A percentile compares a stretch with the other conserved stretches of the same genome.
phyloP scores from a whole-genome alignment of 2,329 filamentous ascomycete species.

The Diaporthe helianthi region DNA sequence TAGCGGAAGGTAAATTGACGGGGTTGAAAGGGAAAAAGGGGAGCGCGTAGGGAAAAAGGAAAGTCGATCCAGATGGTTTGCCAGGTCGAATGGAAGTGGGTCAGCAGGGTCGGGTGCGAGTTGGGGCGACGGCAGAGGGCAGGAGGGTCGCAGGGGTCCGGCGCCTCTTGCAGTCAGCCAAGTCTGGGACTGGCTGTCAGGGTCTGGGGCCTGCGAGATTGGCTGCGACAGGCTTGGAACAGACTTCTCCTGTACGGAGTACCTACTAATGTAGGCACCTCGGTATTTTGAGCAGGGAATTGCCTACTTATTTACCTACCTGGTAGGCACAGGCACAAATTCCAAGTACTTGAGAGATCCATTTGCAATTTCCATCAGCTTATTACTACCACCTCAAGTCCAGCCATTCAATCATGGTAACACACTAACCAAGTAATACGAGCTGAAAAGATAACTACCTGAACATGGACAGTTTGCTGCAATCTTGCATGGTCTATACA shows the following conservation, averaged over 20 bases:
- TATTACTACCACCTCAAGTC: constrained; percentile 9
- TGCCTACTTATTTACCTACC: too few species aligned
- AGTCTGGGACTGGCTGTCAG: constrained; percentile 1
- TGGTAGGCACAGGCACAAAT: not conserved
- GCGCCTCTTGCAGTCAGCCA: not conserved
- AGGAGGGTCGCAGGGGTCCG: not conserved
- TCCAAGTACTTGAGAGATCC: constrained; percentile 9
- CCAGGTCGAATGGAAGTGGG: constrained; percentile 10
- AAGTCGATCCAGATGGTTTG: constrained; percentile 4
- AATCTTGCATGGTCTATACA: too few species aligned
- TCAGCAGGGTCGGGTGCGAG: not conserved
- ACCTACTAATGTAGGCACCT: not conserved
- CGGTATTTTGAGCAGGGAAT: too few species aligned
- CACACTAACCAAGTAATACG: constrained; percentile 9
- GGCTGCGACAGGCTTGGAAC: constrained; percentile 13
- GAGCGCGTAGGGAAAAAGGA: not conserved
- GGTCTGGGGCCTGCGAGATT: constrained; percentile 21
- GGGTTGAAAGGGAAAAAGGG: constrained; percentile 18
- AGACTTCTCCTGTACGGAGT: too few species aligned
- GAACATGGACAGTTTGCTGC: not conserved
- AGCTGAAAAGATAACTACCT: constrained; percentile 13
- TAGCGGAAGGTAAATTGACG: not conserved
- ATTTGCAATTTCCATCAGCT: constrained; percentile 24
- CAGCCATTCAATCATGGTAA: not conserved
- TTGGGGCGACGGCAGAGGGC: constrained; percentile 1